A percentile compares a stretch with the other conserved stretches of the same genome.
phyloP scores from a whole-genome alignment of 768 basidiomycete genomes.

The Stropharia rugosoannulata region DNA sequence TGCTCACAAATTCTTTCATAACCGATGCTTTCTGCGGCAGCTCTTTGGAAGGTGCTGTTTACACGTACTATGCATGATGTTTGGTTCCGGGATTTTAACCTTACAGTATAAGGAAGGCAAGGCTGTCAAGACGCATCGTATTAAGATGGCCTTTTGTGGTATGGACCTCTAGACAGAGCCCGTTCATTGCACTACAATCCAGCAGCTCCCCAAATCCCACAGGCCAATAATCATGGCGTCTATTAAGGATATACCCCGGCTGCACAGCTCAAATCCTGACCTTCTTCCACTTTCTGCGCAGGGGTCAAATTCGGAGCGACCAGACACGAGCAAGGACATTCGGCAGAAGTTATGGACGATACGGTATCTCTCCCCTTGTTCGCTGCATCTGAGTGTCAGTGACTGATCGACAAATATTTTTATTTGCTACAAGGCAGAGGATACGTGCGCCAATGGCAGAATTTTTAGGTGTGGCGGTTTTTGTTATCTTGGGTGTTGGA shows the following conservation, averaged over 20 bases:
- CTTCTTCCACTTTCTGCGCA: not conserved
- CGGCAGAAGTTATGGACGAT: not conserved
- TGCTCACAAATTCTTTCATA: not conserved
- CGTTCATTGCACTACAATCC: not conserved
- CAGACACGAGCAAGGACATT: not conserved
- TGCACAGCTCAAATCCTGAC: not conserved
- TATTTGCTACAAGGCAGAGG: slow-evolving; percentile 3
- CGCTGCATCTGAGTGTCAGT: too few relatives aligned
- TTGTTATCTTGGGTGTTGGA: slow-evolving; percentile 58
- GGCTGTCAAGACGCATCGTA: not conserved
- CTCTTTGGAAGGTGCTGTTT: not conserved
- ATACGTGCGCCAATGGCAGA: slow-evolving; percentile 62
- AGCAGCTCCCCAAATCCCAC: not conserved
- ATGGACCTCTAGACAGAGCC: too few relatives aligned
- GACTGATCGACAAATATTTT: not conserved
- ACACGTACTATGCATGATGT: not conserved
- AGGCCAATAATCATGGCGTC: not conserved
- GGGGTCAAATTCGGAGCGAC: not conserved
- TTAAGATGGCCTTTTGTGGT: not conserved
- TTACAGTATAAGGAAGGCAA: not conserved
- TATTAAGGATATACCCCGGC: not conserved
- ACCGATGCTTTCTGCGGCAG: not conserved
- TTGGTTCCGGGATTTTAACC: not conserved
- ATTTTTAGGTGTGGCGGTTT: slow-evolving; percentile 56
- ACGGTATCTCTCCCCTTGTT: not conserved